Evolutionary conservation across 2,329 filamentous ascomycete genomes (phyloP).

Genomic region (Balansia obtecta): DNA sequence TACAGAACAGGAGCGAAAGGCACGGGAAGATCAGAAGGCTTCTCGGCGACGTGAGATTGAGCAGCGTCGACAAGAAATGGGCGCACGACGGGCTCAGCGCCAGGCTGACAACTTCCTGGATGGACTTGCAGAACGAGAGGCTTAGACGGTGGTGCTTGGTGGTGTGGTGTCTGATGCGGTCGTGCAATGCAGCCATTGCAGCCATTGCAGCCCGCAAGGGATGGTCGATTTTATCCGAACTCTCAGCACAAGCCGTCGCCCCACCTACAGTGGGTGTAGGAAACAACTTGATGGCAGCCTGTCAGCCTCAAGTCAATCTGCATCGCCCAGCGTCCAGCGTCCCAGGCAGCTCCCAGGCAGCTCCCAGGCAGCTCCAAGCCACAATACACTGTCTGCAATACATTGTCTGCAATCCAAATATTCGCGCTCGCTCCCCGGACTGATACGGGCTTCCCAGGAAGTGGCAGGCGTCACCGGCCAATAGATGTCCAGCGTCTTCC

Average conservation of each 20-base stretch:
- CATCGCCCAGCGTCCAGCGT: not conserved
- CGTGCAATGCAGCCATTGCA: not conserved
- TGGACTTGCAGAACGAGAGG: slow-evolving; percentile 25
- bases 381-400: too few species aligned
- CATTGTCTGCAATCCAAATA: not conserved
- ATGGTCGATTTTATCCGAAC: too few species aligned
- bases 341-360: slow-evolving; percentile 1
- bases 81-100: slow-evolving; percentile 47
- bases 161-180: slow-evolving; percentile 3
- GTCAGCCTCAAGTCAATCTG: not conserved
- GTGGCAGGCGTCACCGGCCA: not conserved
- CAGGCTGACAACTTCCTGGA: slow-evolving; percentile 64
- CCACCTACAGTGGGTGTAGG: too few species aligned
- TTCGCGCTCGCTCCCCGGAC: not conserved
- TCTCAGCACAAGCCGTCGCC: too few species aligned
- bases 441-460: not conserved
- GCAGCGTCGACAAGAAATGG: slow-evolving; percentile 48
- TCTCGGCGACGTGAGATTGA: slow-evolving; percentile 51
- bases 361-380: slow-evolving; percentile 2
- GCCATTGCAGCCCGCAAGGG: too few species aligned
- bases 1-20: slow-evolving; percentile 51
- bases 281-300: not conserved
- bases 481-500: not conserved
- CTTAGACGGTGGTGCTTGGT: not conserved
- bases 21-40: slow-evolving; percentile 43